Evolutionary conservation across 352 stramenopile genomes (phyloP).

Genomic region (Phytophthora capsici): DNA sequence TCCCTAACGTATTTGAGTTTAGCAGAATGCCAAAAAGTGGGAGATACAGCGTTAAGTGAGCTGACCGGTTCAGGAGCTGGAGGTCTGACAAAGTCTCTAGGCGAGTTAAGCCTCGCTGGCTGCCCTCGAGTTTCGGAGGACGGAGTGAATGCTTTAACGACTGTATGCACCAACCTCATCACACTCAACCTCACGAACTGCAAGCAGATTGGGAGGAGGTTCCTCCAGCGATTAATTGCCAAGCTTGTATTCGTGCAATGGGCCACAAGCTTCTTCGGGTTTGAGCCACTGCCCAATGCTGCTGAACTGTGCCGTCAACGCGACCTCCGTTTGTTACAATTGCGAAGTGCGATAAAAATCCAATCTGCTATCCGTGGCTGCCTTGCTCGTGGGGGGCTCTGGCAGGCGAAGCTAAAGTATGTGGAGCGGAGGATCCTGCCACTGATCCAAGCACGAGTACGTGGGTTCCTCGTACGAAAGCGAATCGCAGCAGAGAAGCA

Average conservation of each 20-base stretch:
- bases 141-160: conserved; percentile 68
- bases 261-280: conserved; percentile 84
- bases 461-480: conserved; percentile 78
- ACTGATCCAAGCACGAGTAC: conserved; percentile 79
- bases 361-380: conserved; percentile 86
- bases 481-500: conserved; percentile 39
- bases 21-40: conserved; percentile 74
- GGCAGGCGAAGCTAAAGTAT: conserved; percentile 70
- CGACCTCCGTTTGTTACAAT: conserved; percentile 53
- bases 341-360: conserved; percentile 68
- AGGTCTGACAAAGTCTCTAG: conserved; percentile 40
- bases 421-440: conserved; percentile 71
- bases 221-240: conserved; percentile 73
- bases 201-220: conserved; percentile 67
- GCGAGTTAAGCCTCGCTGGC: conserved; percentile 64
- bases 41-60: conserved; percentile 66
- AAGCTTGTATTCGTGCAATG: conserved; percentile 87
- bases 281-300: conserved; percentile 84
- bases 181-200: conserved; percentile 89
- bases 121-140: conserved; percentile 77
- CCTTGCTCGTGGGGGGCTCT: conserved; percentile 74
- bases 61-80: conserved; percentile 39
- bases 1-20: conserved; percentile 78
- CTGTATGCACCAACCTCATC: conserved; percentile 73
- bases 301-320: conserved; percentile 70